Conservation (phyloP, 2,329 filamentous ascomycete genomes). For the Cladosporium colombiae region DNA sequence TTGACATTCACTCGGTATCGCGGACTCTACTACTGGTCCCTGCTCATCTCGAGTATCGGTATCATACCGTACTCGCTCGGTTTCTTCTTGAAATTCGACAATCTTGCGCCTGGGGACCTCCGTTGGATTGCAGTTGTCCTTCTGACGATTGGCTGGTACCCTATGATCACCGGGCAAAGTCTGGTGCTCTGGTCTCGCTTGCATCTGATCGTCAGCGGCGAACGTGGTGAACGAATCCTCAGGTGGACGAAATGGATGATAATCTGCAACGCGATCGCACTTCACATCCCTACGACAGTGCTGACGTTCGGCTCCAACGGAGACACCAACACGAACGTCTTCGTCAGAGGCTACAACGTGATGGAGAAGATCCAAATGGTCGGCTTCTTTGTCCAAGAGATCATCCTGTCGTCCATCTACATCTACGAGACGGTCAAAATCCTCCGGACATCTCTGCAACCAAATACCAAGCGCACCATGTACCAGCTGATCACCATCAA, state of each 20-base stretch:
- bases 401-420: slow-evolving; percentile 35
- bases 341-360: slow-evolving; percentile 42
- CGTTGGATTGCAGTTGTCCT: slow-evolving; percentile 29
- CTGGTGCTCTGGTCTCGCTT: slow-evolving; percentile 64
- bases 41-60: slow-evolving; percentile 46
- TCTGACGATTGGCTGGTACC: slow-evolving; percentile 56
- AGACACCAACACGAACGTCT: slow-evolving; percentile 28
- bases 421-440: slow-evolving; percentile 34
- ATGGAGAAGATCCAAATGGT: slow-evolving; percentile 51
- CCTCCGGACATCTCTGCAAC: slow-evolving; percentile 24
- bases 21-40: slow-evolving; percentile 53
- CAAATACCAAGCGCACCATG: slow-evolving; percentile 33
- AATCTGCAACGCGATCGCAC: slow-evolving; percentile 53
- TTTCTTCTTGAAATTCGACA: slow-evolving; percentile 48
- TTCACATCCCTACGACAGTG: slow-evolving; percentile 57
- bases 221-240: slow-evolving; percentile 50
- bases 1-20: slow-evolving; percentile 50
- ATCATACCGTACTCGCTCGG: slow-evolving; percentile 51
- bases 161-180: slow-evolving; percentile 63
- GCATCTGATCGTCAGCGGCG: slow-evolving; percentile 53
- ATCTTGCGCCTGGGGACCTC: slow-evolving; percentile 38
- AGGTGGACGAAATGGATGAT: slow-evolving; percentile 59
- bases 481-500: slow-evolving; percentile 42
- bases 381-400: slow-evolving; percentile 46
- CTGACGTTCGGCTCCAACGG: slow-evolving; percentile 57